A percentile compares a stretch with the other conserved stretches of the same genome.
phyloP scores from a whole-genome alignment of 768 basidiomycete species.

The Kwoniella bestiolae region DNA sequence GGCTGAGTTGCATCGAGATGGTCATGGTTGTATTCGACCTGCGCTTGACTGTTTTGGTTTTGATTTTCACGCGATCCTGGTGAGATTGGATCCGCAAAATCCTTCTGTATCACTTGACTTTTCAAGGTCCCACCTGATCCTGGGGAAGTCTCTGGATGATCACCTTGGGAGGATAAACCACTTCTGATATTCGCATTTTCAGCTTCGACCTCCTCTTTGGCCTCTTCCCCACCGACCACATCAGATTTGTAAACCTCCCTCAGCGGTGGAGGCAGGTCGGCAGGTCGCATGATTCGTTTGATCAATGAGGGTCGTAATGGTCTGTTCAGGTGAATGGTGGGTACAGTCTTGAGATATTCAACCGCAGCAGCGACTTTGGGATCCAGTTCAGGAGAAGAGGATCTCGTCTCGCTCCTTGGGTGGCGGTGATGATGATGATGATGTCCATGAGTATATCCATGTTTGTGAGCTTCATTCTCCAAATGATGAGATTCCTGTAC shows the following conservation, averaged over 20 bases:
- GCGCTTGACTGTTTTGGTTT: not conserved
- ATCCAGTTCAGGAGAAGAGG: slow-evolving; percentile 2
- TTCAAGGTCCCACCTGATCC: too few species aligned
- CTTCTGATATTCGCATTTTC: not conserved
- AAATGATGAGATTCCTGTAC: not conserved
- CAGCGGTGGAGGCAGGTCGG: not conserved
- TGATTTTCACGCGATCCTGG: not conserved
- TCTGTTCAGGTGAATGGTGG: slow-evolving; percentile 23
- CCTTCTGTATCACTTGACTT: not conserved
- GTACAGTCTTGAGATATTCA: slow-evolving; percentile 16
- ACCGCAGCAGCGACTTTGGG: slow-evolving; percentile 1
- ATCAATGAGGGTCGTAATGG: slow-evolving; percentile 42
- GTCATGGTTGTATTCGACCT: not conserved
- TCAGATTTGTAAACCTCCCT: slow-evolving; percentile 35
- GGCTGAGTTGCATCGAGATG: slow-evolving; percentile 5
- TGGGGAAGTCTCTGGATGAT: too few species aligned
- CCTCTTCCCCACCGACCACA: slow-evolving; percentile 33
- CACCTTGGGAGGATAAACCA: too few species aligned
- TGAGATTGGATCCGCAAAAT: not conserved
- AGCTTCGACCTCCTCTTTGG: slow-evolving; percentile 6
- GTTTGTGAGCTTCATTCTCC: not conserved
- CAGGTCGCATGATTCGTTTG: slow-evolving; percentile 31
- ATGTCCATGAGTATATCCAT: slow-evolving; percentile 2
- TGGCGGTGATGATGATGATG: not conserved
- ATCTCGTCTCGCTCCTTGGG: not conserved